A percentile compares a stretch with the other conserved stretches of the same genome.
Conservation (phyloP, 2,329 filamentous ascomycete species). For the Trichoderma asperellum region DNA sequence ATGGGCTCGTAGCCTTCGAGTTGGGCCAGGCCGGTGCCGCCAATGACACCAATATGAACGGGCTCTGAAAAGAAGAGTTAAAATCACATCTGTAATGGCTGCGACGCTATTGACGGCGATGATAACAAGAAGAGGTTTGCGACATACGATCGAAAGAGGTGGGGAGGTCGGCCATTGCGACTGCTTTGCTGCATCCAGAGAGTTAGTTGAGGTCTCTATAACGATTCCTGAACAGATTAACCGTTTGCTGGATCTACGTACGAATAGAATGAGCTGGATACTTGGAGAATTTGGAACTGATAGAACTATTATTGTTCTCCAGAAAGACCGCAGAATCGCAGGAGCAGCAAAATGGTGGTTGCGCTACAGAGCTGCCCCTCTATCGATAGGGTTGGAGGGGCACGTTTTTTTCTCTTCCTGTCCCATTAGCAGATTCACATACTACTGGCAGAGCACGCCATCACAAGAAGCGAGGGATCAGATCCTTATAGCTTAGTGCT, state of each 20-base stretch:
- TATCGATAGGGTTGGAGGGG: slow-evolving; percentile 26
- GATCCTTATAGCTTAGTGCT: background rate
- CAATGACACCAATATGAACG: slow-evolving; percentile 85
- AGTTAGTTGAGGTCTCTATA: background rate
- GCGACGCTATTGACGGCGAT: background rate
- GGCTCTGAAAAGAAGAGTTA: slow-evolving; percentile 51
- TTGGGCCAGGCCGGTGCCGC: slow-evolving; percentile 88
- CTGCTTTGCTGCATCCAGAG: background rate
- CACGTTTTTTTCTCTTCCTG: background rate
- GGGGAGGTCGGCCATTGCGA: slow-evolving; percentile 58
- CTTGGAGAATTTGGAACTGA: background rate
- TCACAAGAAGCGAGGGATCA: background rate
- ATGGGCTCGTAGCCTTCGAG: slow-evolving; percentile 86
- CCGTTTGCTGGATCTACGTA: background rate
- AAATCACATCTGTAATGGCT: background rate
- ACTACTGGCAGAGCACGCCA: slow-evolving; percentile 8
- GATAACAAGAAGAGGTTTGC: background rate
- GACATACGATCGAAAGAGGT: slow-evolving; percentile 61
- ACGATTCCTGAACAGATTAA: background rate
- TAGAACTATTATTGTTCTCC: background rate
- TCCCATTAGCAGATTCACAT: background rate
- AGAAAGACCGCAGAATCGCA: slow-evolving; percentile 3
- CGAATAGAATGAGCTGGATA: background rate
- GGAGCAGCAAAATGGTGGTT: background rate
- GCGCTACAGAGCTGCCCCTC: slow-evolving; percentile 16